Base-by-base conservation (phyloP, 2,329 filamentous ascomycete species). In the Pseudogymnoascus sp. region DNA sequence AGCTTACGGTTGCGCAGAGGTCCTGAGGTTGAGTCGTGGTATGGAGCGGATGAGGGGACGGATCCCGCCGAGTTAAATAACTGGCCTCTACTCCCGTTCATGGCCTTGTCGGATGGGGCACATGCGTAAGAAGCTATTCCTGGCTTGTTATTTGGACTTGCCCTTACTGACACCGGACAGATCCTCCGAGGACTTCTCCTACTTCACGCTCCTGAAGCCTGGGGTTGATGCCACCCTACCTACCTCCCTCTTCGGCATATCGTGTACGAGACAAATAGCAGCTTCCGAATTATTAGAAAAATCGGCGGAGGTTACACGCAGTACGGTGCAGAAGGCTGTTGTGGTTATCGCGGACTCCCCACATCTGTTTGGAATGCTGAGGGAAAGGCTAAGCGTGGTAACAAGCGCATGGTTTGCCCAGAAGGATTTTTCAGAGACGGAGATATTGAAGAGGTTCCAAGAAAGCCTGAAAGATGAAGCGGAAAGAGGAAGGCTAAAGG, bases 351-450 rank as follows among this genome's bases (percentile, higher is more conserved):
- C 91, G 62, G 91, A 97, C 75, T 91, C 86, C 66, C 95, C 95
- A 7, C 90, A 95, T 72, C 87, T 87, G 71, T 96, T 99, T 75
- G 93, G 92, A 63, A 90, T 95, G 78, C 79, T 99, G 73, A 87
- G 93, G 70, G 91, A 97, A 76, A 88, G 95, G 68, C 79, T 99
- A 67, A 89, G 90, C 59, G 87, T 96, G 34, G 93, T 99, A 14
- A 97, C 93, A 3, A 89, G 88, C 69, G 93, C 93, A 23, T 99
- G 95, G 95, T 99, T 99, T 77, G 90, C 89, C 66, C 95, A 99
- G 80, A 88, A 80, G 65, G 91, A 97, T 73, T 99, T 99, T 72
- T 87, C 88, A 28, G 93, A 97, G 74, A 83, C 88, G 59, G 93
- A 97, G 74, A 97, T 99, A 69, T 78, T 99, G 67, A 81, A 89